phyloP scores from a whole-genome alignment of 225 moss, liverwort and hornwort species.

The Marchantia polymorpha region DNA sequence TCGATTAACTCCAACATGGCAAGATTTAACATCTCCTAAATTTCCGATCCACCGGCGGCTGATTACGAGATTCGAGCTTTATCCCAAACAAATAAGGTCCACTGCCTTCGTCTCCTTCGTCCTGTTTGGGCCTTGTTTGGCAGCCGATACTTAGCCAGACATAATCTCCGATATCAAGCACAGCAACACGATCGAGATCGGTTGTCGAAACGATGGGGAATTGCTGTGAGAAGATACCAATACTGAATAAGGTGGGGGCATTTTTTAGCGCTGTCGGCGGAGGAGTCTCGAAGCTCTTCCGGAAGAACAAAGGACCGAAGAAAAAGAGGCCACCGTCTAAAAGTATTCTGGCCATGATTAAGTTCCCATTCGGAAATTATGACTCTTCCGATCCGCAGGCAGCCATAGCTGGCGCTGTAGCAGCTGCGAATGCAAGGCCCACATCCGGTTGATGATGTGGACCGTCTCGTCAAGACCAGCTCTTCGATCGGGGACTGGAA shows the following conservation, averaged over 20 bases:
- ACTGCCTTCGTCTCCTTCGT: neutral
- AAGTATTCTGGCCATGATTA: conserved; percentile 44
- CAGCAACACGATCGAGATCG: neutral
- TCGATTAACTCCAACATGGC: neutral
- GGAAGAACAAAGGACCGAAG: neutral
- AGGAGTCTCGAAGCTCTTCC: neutral
- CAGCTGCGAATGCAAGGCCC: conserved; percentile 8
- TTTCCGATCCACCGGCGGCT: neutral
- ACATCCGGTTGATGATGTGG: neutral
- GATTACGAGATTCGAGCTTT: neutral
- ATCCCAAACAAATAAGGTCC: neutral
- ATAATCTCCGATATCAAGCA: no score
- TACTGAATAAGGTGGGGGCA: neutral
- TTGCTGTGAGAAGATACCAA: conserved; percentile 3
- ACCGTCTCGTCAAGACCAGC: neutral
- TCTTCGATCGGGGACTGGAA: neutral
- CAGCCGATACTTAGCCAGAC: no score
- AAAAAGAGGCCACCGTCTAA: conserved; percentile 36
- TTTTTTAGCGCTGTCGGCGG: neutral
- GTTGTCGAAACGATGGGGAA: conserved; percentile 6
- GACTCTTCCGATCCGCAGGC: conserved; percentile 29
- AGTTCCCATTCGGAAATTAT: conserved; percentile 35
- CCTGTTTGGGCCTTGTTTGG: no score
- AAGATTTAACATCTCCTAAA: neutral
- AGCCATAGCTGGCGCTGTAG: neutral